Evolutionary conservation across 2,329 filamentous ascomycete species (phyloP).

Genomic region (Fusarium pilosicola): DNA sequence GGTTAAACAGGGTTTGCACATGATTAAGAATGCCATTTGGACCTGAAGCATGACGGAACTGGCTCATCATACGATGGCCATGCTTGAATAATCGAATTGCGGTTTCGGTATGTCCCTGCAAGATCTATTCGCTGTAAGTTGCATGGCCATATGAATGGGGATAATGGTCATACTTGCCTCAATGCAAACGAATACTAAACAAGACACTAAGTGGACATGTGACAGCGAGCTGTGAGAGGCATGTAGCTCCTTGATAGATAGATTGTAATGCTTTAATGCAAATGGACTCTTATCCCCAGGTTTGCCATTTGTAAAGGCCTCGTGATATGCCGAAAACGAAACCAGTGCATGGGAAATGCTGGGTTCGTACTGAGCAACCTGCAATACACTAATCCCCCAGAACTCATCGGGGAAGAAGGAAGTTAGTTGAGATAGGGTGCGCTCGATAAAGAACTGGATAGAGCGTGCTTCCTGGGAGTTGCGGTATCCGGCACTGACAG

Average conservation of each 20-base stretch:
- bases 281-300: background rate
- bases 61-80: background rate
- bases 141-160: fast-evolving
- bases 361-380: background rate
- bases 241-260: background rate
- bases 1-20: background rate
- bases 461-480: background rate
- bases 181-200: background rate
- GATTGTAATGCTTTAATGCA: background rate
- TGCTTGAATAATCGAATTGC: background rate
- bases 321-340: background rate
- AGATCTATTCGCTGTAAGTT: background rate
- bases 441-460: background rate
- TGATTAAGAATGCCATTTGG: background rate
- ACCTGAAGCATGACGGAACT: background rate
- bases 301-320: background rate
- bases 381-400: background rate
- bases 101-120: background rate
- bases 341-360: background rate
- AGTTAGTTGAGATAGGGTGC: background rate
- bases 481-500: background rate
- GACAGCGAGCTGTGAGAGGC: background rate
- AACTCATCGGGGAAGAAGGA: background rate
- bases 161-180: background rate
- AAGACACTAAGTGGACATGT: background rate